Conservation (phyloP, 164 flowering plant genomes). For the Cinnamomum micranthum region DNA sequence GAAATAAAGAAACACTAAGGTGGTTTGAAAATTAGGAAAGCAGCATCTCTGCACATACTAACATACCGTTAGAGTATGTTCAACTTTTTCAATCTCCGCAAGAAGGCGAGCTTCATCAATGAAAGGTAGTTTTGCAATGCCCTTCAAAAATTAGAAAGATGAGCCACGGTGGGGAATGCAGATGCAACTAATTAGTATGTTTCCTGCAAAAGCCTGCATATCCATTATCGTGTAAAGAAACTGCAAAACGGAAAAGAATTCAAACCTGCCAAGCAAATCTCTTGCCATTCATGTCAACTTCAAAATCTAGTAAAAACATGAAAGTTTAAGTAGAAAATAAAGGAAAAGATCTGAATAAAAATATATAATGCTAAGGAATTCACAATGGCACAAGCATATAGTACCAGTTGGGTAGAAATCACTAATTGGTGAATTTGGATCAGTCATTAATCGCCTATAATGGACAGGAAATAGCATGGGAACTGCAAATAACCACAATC, state of each 20-base stretch:
- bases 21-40: not conserved
- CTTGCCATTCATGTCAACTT: conserved; percentile 98
- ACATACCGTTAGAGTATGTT: conserved; percentile 77
- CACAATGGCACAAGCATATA: not conserved
- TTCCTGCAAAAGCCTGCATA: not conserved
- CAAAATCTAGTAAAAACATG: conserved; percentile 64
- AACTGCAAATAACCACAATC: conserved; percentile 38
- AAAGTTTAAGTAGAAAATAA: not conserved
- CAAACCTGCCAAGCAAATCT: conserved; percentile 92
- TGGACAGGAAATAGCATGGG: conserved; percentile 91
- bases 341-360: not conserved
- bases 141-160: conserved; percentile 40
- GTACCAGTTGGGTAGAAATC: conserved; percentile 95
- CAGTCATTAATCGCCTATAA: conserved; percentile 82
- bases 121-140: conserved; percentile 93
- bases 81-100: conserved; percentile 67
- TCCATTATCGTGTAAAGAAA: not conserved
- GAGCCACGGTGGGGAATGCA: not conserved
- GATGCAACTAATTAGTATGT: not conserved
- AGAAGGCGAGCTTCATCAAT: conserved; percentile 92
- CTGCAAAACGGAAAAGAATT: conserved; percentile 1
- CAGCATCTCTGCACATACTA: conserved; percentile 1
- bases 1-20: not conserved
- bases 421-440: conserved; percentile 83
- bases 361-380: not conserved